Percentiles rank a stretch among this genome's conserved stretches.
Conservation (phyloP, 805 yeast species). For the Groenewaldozyma salmanticensis region DNA sequence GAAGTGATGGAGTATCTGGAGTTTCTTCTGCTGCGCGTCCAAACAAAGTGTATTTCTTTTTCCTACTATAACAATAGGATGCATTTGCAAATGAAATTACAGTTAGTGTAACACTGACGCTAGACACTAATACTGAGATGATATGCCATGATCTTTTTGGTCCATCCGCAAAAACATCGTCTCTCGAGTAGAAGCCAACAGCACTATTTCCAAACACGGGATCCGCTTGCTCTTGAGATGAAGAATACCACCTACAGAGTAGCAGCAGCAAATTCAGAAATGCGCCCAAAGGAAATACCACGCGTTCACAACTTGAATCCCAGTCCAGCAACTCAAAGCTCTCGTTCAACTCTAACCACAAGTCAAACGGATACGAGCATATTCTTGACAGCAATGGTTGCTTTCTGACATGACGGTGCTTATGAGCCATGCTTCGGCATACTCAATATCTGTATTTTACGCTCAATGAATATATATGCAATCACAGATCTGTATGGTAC, state of each 20-base stretch:
- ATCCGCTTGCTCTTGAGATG: background rate
- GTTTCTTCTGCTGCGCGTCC: conserved; percentile 14
- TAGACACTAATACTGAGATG: background rate
- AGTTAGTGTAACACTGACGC: conserved; percentile 6
- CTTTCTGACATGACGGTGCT: conserved; percentile 6
- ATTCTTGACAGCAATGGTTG: conserved; percentile 8
- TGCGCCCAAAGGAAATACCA: conserved; percentile 17
- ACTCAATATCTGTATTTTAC: too few relatives aligned
- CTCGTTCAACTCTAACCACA: conserved; percentile 20
- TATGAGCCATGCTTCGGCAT: conserved; percentile 1
- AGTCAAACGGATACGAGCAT: conserved; percentile 19
- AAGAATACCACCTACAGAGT: conserved; percentile 9
- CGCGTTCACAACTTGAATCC: conserved; percentile 18
- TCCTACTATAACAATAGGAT: conserved; percentile 8
- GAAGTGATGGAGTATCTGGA: conserved; percentile 21
- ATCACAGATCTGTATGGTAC: too few relatives aligned
- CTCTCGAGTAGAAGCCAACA: conserved; percentile 9
- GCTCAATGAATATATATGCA: too few relatives aligned
- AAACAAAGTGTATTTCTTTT: conserved; percentile 15
- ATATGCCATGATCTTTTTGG: background rate
- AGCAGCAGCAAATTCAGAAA: conserved; percentile 15
- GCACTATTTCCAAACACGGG: conserved; percentile 2
- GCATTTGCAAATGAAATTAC: conserved; percentile 12
- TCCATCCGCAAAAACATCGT: background rate
- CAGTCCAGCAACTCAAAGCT: conserved; percentile 21